phyloP scores from a whole-genome alignment of 148 eudicot species.

The Drosera capensis region DNA sequence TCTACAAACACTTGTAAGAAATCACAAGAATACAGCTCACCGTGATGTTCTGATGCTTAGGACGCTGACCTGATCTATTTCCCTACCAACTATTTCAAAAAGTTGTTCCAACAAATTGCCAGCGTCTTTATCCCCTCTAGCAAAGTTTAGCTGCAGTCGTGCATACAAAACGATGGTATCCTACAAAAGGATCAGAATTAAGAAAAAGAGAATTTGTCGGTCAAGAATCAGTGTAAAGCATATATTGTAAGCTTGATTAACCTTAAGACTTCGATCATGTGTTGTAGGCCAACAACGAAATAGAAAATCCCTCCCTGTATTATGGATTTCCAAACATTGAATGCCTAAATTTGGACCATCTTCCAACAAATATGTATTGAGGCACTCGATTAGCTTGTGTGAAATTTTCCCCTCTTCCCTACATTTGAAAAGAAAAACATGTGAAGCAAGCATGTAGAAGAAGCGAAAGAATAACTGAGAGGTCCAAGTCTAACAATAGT shows the following conservation, averaged over 20 bases:
- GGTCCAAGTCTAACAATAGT: too few species aligned
- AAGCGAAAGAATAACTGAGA: slow-evolving; percentile 3
- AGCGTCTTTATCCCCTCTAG: slow-evolving; percentile 52
- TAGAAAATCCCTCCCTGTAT: slow-evolving; percentile 52
- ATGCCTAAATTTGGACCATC: slow-evolving; percentile 88
- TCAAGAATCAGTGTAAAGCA: background rate
- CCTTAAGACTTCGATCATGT: slow-evolving; percentile 66
- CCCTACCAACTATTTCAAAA: slow-evolving; percentile 58
- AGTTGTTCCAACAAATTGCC: slow-evolving; percentile 62
- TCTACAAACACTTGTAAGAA: background rate
- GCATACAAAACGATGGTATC: slow-evolving; percentile 65
- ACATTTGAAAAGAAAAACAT: slow-evolving; percentile 6
- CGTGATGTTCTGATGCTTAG: slow-evolving; percentile 24
- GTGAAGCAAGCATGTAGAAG: slow-evolving; percentile 1
- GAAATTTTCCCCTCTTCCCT: slow-evolving; percentile 83
- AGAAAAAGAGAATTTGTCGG: background rate
- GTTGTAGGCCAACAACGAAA: slow-evolving; percentile 62
- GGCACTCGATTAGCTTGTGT: slow-evolving; percentile 71
- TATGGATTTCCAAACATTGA: slow-evolving; percentile 65
- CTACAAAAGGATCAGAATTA: slow-evolving; percentile 18
- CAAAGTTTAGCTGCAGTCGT: slow-evolving; percentile 63
- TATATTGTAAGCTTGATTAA: slow-evolving; percentile 6
- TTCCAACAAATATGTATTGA: slow-evolving; percentile 57
- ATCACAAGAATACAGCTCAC: slow-evolving; percentile 21
- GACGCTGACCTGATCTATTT: slow-evolving; percentile 59